Percentiles rank a stretch among this genome's conserved stretches.
Evolutionary conservation across 768 basidiomycete species (phyloP).

Genomic region (Naganishia onofrii): DNA sequence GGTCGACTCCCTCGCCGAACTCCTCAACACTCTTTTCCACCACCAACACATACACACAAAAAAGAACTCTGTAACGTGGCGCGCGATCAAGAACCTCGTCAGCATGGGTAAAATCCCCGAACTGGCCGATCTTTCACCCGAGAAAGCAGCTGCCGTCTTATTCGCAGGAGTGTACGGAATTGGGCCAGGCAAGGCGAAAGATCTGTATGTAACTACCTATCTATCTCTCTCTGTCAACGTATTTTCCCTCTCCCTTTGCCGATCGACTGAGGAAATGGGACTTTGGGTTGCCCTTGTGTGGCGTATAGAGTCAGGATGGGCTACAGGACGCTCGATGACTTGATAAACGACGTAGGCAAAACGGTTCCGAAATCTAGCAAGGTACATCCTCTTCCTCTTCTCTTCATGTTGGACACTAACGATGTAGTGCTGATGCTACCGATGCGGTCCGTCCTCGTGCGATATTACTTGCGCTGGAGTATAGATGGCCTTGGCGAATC

Average conservation of each 20-base stretch:
- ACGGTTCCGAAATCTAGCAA: slow-evolving; percentile 38
- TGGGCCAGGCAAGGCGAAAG: slow-evolving; percentile 34
- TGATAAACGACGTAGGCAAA: slow-evolving; percentile 32
- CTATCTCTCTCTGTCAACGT: slow-evolving; percentile 21
- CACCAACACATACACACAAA: slow-evolving; percentile 17
- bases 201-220: too few species aligned
- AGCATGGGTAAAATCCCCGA: slow-evolving; percentile 38
- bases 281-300: too few species aligned
- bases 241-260: not conserved
- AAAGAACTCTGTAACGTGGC: slow-evolving; percentile 47
- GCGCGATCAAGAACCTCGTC: slow-evolving; percentile 39
- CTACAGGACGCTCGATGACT: slow-evolving; percentile 43
- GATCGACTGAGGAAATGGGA: too few species aligned
- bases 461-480: too few species aligned
- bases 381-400: slow-evolving; percentile 28
- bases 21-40: too few species aligned
- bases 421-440: too few species aligned
- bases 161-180: slow-evolving; percentile 46
- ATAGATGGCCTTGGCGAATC: slow-evolving; percentile 42
- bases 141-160: slow-evolving; percentile 34
- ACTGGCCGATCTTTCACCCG: slow-evolving; percentile 32
- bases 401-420: not conserved
- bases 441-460: too few species aligned
- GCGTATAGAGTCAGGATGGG: too few species aligned
- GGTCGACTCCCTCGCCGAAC: too few species aligned